Conservation (phyloP, 371 early-diverging fungal species). For the Phascolomyces articulosus region DNA sequence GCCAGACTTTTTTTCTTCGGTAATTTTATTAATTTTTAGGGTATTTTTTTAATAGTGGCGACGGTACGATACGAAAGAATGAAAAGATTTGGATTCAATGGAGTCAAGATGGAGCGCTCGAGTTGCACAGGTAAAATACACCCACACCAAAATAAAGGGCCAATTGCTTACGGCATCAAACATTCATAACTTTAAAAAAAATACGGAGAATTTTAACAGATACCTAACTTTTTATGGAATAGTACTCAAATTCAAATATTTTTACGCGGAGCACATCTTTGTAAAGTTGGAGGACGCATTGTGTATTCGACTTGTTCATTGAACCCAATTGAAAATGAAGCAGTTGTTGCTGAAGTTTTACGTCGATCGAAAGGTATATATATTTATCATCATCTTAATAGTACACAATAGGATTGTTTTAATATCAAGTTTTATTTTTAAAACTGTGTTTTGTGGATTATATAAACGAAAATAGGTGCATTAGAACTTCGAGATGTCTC, state of each 20-base stretch:
- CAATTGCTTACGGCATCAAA: constrained; percentile 3
- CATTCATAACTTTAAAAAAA: too few species aligned
- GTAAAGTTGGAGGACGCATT: constrained; percentile 92
- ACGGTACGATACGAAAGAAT: constrained; percentile 99
- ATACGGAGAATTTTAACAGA: background rate
- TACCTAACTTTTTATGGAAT: background rate
- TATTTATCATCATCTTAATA: background rate
- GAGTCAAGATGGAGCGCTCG: constrained; percentile 75
- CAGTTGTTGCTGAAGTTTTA: constrained; percentile 87
- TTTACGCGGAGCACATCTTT: constrained; percentile 84
- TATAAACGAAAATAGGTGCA: constrained; percentile 48
- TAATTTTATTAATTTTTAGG: background rate
- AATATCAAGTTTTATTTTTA: too few species aligned
- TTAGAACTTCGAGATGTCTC: constrained; percentile 87
- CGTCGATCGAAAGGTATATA: constrained; percentile 56
- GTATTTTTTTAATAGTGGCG: constrained; percentile 71
- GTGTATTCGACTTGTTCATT: constrained; percentile 99
- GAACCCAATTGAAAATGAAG: constrained; percentile 98
- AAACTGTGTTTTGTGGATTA: too few species aligned
- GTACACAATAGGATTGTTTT: too few species aligned
- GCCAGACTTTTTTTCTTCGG: background rate
- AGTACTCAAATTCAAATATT: constrained; percentile 89
- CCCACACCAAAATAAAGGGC: background rate
- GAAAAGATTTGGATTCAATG: constrained; percentile 89
- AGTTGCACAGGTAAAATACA: constrained; percentile 73